Evolutionary conservation across 2,329 filamentous ascomycete species (phyloP).

Genomic region (Colletotrichum neosansevieriae): DNA sequence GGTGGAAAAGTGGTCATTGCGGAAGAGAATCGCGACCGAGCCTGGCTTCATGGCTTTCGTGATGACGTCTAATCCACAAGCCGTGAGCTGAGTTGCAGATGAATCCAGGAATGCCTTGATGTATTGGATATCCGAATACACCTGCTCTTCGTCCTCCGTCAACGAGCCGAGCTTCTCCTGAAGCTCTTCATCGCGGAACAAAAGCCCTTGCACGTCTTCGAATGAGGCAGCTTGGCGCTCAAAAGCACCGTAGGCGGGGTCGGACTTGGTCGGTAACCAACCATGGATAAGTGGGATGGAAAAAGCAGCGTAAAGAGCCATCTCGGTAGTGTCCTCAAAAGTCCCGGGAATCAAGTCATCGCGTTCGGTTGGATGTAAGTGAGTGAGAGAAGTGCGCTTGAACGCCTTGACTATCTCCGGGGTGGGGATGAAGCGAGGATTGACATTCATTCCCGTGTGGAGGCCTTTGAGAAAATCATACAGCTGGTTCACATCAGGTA

Average conservation of each 20-base stretch:
- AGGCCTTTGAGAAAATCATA: slow-evolving; percentile 89
- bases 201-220: slow-evolving; percentile 89
- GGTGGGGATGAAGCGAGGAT: slow-evolving; percentile 83
- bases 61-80: slow-evolving; percentile 82
- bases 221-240: slow-evolving; percentile 83
- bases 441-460: slow-evolving; percentile 98
- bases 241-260: slow-evolving; percentile 77
- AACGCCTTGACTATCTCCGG: slow-evolving; percentile 59
- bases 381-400: slow-evolving; percentile 64
- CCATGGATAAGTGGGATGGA: slow-evolving; percentile 90
- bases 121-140: slow-evolving; percentile 84
- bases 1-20: slow-evolving; percentile 97
- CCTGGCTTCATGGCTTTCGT: slow-evolving; percentile 78
- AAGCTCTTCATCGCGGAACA: slow-evolving; percentile 90
- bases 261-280: slow-evolving; percentile 81
- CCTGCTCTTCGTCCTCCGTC: slow-evolving; percentile 78
- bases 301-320: slow-evolving; percentile 92
- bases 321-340: slow-evolving; percentile 89
- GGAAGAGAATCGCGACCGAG: slow-evolving; percentile 89
- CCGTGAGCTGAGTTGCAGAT: slow-evolving; percentile 89
- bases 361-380: slow-evolving; percentile 64
- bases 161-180: slow-evolving; percentile 82
- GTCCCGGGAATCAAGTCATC: slow-evolving; percentile 70
- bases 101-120: slow-evolving; percentile 86
- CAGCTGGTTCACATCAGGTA: slow-evolving; percentile 90